These are phyloP conservation scores for Lasiodiplodia theobromae DNA, from an alignment of 2,329 filamentous ascomycete genomes.

Conservation along the genomic window DNA sequence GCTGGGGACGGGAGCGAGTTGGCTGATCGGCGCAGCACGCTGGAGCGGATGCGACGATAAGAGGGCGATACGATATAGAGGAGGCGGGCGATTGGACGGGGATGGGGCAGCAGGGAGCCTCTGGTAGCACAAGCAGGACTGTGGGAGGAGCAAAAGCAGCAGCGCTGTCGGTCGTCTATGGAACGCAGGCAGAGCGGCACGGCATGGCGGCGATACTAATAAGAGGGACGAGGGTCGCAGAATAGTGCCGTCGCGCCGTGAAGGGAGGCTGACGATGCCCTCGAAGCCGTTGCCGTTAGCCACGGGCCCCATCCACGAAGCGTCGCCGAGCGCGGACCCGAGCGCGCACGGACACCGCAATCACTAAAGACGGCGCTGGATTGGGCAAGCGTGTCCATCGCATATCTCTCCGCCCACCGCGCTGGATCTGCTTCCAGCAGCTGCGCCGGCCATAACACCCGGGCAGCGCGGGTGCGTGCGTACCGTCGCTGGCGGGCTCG, in stretches of 20 bases:
- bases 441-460: constrained; percentile 3
- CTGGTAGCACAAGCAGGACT: constrained; percentile 8
- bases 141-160: constrained; percentile 4
- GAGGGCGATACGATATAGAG: constrained; percentile 20
- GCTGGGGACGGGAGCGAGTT: constrained; percentile 23
- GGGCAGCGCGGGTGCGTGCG: constrained; percentile 7
- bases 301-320: constrained; percentile 23
- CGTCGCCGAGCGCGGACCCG: constrained; percentile 21
- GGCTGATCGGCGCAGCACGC: constrained; percentile 25
- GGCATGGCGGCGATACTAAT: constrained; percentile 27
- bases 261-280: constrained; percentile 22
- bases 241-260: constrained; percentile 25
- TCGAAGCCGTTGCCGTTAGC: constrained; percentile 25
- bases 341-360: constrained; percentile 12
- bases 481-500: neutral
- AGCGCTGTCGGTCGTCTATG: constrained; percentile 12
- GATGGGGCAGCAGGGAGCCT: constrained; percentile 4
- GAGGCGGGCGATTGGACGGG: constrained; percentile 25
- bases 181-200: constrained; percentile 1
- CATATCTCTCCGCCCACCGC: constrained; percentile 26
- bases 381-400: constrained; percentile 24
- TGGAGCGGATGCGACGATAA: constrained; percentile 26
- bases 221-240: constrained; percentile 22
- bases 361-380: constrained; percentile 21
- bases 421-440: constrained; percentile 11